phyloP scores from a whole-genome alignment of 495 filamentous ascomycete genomes.

The Hypoxylon crocopeplum region DNA sequence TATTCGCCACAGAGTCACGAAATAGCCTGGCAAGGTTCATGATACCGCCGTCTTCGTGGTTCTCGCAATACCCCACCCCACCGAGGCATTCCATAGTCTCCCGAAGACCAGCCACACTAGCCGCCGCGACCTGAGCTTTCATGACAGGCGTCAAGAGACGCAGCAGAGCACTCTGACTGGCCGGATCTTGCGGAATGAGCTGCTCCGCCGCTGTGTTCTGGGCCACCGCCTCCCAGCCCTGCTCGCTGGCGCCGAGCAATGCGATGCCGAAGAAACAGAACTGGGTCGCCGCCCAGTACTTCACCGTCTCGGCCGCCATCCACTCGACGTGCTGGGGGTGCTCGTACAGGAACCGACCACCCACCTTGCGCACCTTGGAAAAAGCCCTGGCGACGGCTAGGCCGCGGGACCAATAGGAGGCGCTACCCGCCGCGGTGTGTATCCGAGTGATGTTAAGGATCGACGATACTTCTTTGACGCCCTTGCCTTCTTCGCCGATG shows the following conservation, averaged over 20 bases:
- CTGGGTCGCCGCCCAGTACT: slow-evolving; percentile 60
- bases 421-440: slow-evolving; percentile 62
- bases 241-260: slow-evolving; percentile 15
- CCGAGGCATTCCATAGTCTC: slow-evolving; percentile 73
- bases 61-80: slow-evolving; percentile 73
- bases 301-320: slow-evolving; percentile 54
- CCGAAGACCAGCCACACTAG: slow-evolving; percentile 55
- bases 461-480: slow-evolving; percentile 65
- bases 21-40: slow-evolving; percentile 69
- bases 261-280: slow-evolving; percentile 40
- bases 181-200: neutral
- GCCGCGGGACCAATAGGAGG: slow-evolving; percentile 63
- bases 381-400: slow-evolving; percentile 65
- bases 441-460: slow-evolving; percentile 71
- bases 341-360: slow-evolving; percentile 54
- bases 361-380: slow-evolving; percentile 39
- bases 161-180: slow-evolving; percentile 39
- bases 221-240: neutral
- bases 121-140: slow-evolving; percentile 65
- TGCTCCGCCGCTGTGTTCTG: neutral
- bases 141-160: slow-evolving; percentile 66
- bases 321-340: slow-evolving; percentile 62
- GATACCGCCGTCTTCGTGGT: slow-evolving; percentile 55
- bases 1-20: slow-evolving; percentile 65
- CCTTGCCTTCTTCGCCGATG: slow-evolving; percentile 63